Conservation (phyloP, 2,329 filamentous ascomycete genomes). For the Lachnellula occidentalis region DNA sequence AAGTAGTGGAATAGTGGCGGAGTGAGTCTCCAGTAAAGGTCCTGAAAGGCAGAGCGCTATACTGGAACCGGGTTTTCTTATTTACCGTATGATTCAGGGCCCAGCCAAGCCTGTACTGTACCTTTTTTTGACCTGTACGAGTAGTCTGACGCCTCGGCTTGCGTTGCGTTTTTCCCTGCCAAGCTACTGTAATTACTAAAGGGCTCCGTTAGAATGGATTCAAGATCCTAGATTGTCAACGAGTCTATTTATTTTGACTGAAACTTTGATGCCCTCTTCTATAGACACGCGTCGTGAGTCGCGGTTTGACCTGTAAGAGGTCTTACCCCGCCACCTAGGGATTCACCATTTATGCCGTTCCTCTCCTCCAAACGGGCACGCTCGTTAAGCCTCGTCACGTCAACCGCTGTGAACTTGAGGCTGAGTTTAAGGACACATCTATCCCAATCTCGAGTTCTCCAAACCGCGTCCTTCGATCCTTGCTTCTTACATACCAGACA, state of each 20-base stretch:
- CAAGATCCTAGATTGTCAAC: no score
- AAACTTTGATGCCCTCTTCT: constrained; percentile 10
- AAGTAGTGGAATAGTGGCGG: not conserved
- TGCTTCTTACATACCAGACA: constrained; percentile 12
- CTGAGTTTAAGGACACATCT: constrained; percentile 30
- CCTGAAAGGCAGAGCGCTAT: no score
- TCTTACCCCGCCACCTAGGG: constrained; percentile 7
- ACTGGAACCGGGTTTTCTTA: no score
- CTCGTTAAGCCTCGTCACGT: constrained; percentile 26
- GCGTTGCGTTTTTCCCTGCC: not conserved
- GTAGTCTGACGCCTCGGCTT: not conserved
- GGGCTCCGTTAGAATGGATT: no score
- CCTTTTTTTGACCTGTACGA: no score
- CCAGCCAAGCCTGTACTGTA: no score
- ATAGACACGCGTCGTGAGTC: constrained; percentile 18
- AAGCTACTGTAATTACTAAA: no score
- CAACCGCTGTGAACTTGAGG: constrained; percentile 18
- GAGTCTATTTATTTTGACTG: not conserved
- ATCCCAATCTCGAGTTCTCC: constrained; percentile 25
- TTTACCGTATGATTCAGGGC: no score
- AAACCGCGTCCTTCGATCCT: constrained; percentile 25
- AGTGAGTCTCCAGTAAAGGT: not conserved
- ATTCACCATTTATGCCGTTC: constrained; percentile 23
- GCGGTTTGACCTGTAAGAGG: constrained; percentile 18
- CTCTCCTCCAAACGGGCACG: constrained; percentile 22